Conservation (phyloP, 352 stramenopile genomes). For the Globisporangium middletonii region DNA sequence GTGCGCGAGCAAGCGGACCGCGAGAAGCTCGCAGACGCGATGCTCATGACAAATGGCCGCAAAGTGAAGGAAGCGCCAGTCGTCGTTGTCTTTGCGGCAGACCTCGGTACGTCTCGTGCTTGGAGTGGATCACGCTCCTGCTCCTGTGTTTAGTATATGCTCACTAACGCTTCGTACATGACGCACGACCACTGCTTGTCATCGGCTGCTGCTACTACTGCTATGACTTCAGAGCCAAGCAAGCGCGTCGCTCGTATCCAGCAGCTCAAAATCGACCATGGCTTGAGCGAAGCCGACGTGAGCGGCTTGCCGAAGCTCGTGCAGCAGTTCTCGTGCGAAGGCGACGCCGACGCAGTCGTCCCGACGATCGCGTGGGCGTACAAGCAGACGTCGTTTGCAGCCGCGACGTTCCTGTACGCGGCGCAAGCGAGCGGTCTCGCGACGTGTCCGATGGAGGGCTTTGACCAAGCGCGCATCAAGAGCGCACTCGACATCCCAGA, state of each 20-base stretch:
- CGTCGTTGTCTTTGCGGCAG: slow-evolving; percentile 73
- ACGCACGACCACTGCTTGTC: too few relatives aligned
- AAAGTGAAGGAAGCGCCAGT: slow-evolving; percentile 78
- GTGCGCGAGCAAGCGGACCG: slow-evolving; percentile 65
- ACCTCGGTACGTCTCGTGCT: slow-evolving; percentile 33
- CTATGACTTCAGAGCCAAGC: slow-evolving; percentile 45
- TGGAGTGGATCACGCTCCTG: background rate
- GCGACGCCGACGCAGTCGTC: slow-evolving; percentile 37
- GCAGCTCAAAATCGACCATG: slow-evolving; percentile 56
- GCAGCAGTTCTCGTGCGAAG: slow-evolving; percentile 68
- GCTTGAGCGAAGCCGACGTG: slow-evolving; percentile 34
- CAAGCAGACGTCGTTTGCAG: slow-evolving; percentile 77
- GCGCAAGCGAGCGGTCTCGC: slow-evolving; percentile 59
- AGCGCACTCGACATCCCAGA: slow-evolving; percentile 71
- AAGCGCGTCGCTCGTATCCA: slow-evolving; percentile 64
- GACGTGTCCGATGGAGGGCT: slow-evolving; percentile 79
- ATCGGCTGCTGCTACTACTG: background rate
- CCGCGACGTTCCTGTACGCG: slow-evolving; percentile 61
- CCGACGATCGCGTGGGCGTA: slow-evolving; percentile 72
- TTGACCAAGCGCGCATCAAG: slow-evolving; percentile 58
- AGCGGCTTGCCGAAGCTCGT: slow-evolving; percentile 56
- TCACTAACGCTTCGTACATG: background rate
- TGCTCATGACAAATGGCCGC: slow-evolving; percentile 67
- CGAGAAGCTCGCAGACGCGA: slow-evolving; percentile 59
- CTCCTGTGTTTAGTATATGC: background rate